These are phyloP conservation scores for Vicia sativa DNA, from an alignment of 306 rosid genomes.

Conservation along the genomic window DNA sequence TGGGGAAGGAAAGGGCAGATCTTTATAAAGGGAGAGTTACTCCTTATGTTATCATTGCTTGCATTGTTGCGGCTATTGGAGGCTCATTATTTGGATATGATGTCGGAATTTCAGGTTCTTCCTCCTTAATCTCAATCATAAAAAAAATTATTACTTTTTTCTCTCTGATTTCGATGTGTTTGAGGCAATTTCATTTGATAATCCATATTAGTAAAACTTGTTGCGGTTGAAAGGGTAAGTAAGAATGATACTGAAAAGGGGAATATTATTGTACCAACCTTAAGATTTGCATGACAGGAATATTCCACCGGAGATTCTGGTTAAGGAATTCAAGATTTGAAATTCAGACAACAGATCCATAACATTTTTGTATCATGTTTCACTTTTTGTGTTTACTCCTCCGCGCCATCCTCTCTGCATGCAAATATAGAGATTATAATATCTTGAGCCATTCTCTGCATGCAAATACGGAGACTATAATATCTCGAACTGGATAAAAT, in stretches of 20 bases:
- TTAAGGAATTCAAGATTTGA: conserved; percentile 11
- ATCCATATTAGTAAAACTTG: background rate
- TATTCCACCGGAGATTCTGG: conserved; percentile 9
- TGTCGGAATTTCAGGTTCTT: conserved; percentile 86
- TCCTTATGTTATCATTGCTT: conserved; percentile 63
- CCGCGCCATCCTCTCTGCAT: too few relatives aligned
- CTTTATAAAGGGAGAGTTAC: conserved; percentile 77
- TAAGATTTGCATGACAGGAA: background rate
- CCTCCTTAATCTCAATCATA: conserved; percentile 5
- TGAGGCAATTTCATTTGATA: background rate
- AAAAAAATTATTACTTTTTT: background rate
- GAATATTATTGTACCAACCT: too few relatives aligned
- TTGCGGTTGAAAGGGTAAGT: background rate
- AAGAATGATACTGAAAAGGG: background rate
- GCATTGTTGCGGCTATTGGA: conserved; percentile 82
- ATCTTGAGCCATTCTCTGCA: too few relatives aligned
- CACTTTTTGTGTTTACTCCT: too few relatives aligned
- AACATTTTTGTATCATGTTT: background rate
- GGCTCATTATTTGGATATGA: conserved; percentile 95
- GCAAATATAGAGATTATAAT: too few relatives aligned
- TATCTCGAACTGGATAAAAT: too few relatives aligned
- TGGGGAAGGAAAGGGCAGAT: conserved; percentile 70
- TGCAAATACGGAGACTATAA: too few relatives aligned
- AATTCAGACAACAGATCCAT: conserved; percentile 1
- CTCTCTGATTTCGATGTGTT: conserved; percentile 17